Base-by-base conservation (phyloP, 1,284 basidiomycete species). In the Schizophyllum amplum region DNA sequence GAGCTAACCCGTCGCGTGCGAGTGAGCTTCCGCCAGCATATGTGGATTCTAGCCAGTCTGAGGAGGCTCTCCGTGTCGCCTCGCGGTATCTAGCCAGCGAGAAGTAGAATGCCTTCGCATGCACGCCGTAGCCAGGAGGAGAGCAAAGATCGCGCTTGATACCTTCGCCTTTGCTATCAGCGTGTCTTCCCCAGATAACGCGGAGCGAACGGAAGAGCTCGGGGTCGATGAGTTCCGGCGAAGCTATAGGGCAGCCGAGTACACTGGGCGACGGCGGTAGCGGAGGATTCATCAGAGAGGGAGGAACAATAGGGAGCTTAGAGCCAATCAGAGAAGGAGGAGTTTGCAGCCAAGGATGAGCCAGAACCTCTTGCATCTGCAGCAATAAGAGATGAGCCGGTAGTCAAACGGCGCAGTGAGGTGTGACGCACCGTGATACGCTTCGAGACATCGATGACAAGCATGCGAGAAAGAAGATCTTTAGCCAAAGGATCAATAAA, bases 71-170 rank as follows among this genome's bases (percentile, higher is more conserved):
- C 78, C 67, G 86, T 69, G 84, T 82, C 60, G 83, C 82, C 65
- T 90, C 88, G 55, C 90, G 82, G 71, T 95, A 93, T 68, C 84
- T 83, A 56, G 83, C 77, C 22, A 97, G 78, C 51, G 97, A 77
- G 69, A 92, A 94, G 68, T 96, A 97, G 71, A 97, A 94, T 0
- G 92, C 92, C 71, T 98, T 98, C 24, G 93, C 91, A 68, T 93
- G 86, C 4, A 85, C 86, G 59, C 82, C 90, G 68, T 81, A 71
- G 20, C 82, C 83, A 26, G 76, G 74, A 13, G 83, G 80, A 33
- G 83, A 80, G 61, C 87, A 79, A 2, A 90, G 74, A 63, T 90
- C 87, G 25, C 73, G 67, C 56, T 75, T 79, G 65, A 90, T 86
- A n/a, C 66, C 71, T 17, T 82, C 75, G 22, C 76, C 75, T 24